phyloP scores from a whole-genome alignment of 1,139 yeast genomes.

The Eremothecium gossypii region DNA sequence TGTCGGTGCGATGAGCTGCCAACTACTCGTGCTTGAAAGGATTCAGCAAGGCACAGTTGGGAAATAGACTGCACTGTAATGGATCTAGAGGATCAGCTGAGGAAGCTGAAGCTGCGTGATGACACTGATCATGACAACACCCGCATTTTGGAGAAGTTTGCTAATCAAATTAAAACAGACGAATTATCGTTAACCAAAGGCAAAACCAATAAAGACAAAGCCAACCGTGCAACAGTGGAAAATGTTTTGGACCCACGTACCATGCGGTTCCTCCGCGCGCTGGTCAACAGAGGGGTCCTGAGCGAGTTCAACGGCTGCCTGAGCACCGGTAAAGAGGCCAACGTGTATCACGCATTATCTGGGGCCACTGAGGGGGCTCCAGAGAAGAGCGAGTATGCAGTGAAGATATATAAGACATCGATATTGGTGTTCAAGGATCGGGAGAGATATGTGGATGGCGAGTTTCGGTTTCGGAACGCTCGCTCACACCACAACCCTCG shows the following conservation, averaged over 20 bases:
- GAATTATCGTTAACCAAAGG: slow-evolving; percentile 43
- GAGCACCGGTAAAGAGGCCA: slow-evolving; percentile 96
- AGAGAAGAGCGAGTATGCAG: slow-evolving; percentile 55
- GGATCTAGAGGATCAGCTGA: slow-evolving; percentile 19
- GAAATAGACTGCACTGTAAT: slow-evolving; percentile 5
- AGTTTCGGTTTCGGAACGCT: slow-evolving; percentile 78
- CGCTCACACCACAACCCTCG: slow-evolving; percentile 87
- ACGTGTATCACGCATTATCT: slow-evolving; percentile 87
- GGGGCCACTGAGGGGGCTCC: slow-evolving; percentile 30
- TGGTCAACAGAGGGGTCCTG: slow-evolving; percentile 74
- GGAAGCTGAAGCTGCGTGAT: slow-evolving; percentile 10
- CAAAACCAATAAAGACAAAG: slow-evolving; percentile 63
- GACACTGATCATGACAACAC: slow-evolving; percentile 36
- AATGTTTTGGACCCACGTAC: slow-evolving; percentile 96
- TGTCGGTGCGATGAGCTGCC: too few relatives aligned
- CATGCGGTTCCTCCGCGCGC: slow-evolving; percentile 65
- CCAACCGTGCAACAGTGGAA: slow-evolving; percentile 93
- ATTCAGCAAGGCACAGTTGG: too few relatives aligned
- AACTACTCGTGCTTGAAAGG: too few relatives aligned
- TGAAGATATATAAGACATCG: slow-evolving; percentile 92
- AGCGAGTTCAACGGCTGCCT: slow-evolving; percentile 88
- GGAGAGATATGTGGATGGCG: slow-evolving; percentile 94
- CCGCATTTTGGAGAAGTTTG: slow-evolving; percentile 51
- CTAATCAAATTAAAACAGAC: slow-evolving; percentile 56
- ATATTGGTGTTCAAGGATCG: slow-evolving; percentile 92